Percentiles rank a stretch among this genome's conserved stretches.
Evolutionary conservation across 2,329 filamentous ascomycete genomes (phyloP).

Genomic region (Bipolaris gigantea): DNA sequence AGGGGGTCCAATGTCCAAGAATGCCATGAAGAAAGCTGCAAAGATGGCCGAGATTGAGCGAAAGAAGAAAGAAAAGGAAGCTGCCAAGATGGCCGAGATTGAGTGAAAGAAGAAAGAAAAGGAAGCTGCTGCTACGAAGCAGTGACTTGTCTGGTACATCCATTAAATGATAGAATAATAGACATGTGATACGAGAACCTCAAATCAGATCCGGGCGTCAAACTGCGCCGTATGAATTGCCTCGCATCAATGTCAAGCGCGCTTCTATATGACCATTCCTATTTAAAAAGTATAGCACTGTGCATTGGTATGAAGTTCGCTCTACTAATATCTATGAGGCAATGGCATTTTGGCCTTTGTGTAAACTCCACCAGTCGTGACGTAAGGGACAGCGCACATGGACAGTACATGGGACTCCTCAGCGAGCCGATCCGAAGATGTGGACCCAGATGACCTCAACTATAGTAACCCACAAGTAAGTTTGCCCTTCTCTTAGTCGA

Average conservation of each 20-base stretch:
- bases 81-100: slow-evolving; percentile 36
- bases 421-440: background rate
- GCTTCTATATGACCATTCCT: too few relatives aligned
- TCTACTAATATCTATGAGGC: background rate
- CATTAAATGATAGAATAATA: background rate
- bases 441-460: background rate
- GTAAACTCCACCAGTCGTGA: background rate
- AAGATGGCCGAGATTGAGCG: slow-evolving; percentile 38
- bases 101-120: slow-evolving; percentile 43
- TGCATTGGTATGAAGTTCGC: background rate
- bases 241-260: background rate
- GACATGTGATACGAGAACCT: slow-evolving; percentile 8
- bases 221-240: background rate
- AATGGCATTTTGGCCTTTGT: background rate
- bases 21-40: slow-evolving; percentile 38
- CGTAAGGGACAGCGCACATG: background rate
- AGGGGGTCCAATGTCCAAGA: slow-evolving; percentile 27
- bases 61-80: slow-evolving; percentile 42
- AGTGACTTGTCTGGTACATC: background rate
- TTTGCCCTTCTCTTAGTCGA: background rate
- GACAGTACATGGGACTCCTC: background rate
- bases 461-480: background rate
- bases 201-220: background rate
- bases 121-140: slow-evolving; percentile 34
- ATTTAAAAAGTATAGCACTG: background rate